phyloP scores from a whole-genome alignment of 345 rosid species.

The Syzygium aqueum region DNA sequence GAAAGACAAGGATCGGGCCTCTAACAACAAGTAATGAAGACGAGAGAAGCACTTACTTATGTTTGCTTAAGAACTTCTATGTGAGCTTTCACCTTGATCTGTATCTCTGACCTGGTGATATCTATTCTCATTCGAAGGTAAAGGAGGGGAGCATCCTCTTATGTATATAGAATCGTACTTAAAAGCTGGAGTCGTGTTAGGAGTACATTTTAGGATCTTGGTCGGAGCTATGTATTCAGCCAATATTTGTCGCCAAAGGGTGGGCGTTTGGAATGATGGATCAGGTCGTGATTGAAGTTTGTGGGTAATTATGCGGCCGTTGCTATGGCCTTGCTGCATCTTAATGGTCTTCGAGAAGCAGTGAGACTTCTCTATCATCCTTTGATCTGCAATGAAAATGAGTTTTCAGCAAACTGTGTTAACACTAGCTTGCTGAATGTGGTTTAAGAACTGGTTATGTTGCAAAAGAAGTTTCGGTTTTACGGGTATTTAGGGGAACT shows the following conservation, averaged over 20 bases:
- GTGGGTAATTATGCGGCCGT: background rate
- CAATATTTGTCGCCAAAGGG: background rate
- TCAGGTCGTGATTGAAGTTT: background rate
- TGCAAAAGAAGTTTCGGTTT: background rate
- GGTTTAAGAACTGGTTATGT: background rate
- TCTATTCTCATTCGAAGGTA: background rate
- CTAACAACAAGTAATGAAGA: constrained; percentile 65
- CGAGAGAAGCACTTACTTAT: background rate
- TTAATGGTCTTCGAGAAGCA: background rate
- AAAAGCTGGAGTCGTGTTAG: background rate
- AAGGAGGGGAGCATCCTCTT: background rate
- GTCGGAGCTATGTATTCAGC: background rate
- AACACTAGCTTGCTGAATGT: background rate
- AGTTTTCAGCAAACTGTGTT: background rate
- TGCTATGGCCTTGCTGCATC: background rate
- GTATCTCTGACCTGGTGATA: background rate
- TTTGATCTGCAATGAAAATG: background rate
- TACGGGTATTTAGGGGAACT: background rate
- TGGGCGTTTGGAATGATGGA: background rate
- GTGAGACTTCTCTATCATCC: background rate
- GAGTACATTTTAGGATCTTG: background rate
- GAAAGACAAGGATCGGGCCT: constrained; percentile 76
- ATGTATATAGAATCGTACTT: background rate
- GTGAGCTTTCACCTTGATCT: background rate
- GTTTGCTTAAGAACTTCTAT: background rate